These are phyloP conservation scores for Xylariaceae sp. DNA, from an alignment of 2,329 filamentous ascomycete genomes.

Conservation along the genomic window DNA sequence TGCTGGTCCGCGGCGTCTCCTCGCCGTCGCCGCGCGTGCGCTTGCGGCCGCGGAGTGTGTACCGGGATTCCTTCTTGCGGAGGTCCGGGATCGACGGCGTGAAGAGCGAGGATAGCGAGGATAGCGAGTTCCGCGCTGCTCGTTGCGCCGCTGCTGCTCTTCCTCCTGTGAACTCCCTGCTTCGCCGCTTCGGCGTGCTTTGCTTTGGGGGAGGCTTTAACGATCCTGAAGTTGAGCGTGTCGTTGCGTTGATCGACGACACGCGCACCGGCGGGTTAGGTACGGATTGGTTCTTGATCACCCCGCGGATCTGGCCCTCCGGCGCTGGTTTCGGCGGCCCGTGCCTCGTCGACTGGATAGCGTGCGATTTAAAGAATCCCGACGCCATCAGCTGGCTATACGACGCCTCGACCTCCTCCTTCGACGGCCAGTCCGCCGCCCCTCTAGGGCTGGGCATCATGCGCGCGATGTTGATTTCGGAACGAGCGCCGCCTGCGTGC, in stretches of 20 bases:
- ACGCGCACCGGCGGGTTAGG: slow-evolving; percentile 23
- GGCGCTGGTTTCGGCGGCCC: slow-evolving; percentile 27
- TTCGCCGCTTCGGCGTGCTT: slow-evolving; percentile 11
- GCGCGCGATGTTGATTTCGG: slow-evolving; percentile 23
- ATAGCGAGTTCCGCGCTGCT: slow-evolving; percentile 1
- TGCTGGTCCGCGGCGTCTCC: slow-evolving; percentile 20
- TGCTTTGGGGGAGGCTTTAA: neutral
- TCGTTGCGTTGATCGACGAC: slow-evolving; percentile 20
- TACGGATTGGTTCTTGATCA: slow-evolving; percentile 17
- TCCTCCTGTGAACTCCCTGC: neutral
- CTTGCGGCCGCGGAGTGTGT: slow-evolving; percentile 46
- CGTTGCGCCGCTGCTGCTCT: neutral
- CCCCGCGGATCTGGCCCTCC: neutral
- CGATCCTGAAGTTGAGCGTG: slow-evolving; percentile 3
- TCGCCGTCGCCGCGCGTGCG: slow-evolving; percentile 41
- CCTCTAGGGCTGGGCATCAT: slow-evolving; percentile 20
- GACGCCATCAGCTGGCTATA: slow-evolving; percentile 54
- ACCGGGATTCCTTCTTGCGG: slow-evolving; percentile 23
- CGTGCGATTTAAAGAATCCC: slow-evolving; percentile 56
- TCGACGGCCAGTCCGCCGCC: slow-evolving; percentile 30
- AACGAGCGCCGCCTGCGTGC: slow-evolving; percentile 25
- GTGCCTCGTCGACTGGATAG: slow-evolving; percentile 54
- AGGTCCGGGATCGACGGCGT: slow-evolving; percentile 16
- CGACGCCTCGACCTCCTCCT: slow-evolving; percentile 52
- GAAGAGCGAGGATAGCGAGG: slow-evolving; percentile 12